These are phyloP conservation scores for Straminergon stramineum DNA, from an alignment of 225 moss, liverwort and hornwort genomes.

Conservation along the genomic window DNA sequence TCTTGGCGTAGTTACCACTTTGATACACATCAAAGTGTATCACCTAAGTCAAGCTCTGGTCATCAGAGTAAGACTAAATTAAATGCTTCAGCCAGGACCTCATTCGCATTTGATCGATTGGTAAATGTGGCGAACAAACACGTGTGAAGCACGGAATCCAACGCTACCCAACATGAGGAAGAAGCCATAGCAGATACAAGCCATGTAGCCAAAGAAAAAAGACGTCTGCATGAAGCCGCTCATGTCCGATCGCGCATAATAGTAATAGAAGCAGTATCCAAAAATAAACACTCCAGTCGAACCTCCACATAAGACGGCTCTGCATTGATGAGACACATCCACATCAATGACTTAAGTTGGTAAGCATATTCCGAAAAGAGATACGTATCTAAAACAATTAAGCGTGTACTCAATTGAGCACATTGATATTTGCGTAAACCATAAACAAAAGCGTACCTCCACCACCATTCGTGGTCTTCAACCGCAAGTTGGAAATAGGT, in stretches of 20 bases:
- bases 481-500: constrained; percentile 99
- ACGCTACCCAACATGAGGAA: constrained; percentile 96
- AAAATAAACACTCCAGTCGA: constrained; percentile 91
- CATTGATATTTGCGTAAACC: neutral
- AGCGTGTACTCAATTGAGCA: neutral
- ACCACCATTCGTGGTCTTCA: constrained; percentile 99
- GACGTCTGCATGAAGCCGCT: constrained; percentile 97
- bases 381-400: neutral
- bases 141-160: constrained; percentile 80
- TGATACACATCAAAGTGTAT: constrained; percentile 12
- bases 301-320: constrained; percentile 86
- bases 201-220: constrained; percentile 97
- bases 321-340: constrained; percentile 14
- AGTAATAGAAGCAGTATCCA: constrained; percentile 96
- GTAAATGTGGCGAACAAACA: constrained; percentile 96
- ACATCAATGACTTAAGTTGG: neutral
- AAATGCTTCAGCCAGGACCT: neutral
- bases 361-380: neutral
- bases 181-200: constrained; percentile 97
- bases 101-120: constrained; percentile 97
- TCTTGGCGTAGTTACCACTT: constrained; percentile 4
- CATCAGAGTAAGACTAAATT: constrained; percentile 10
- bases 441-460: constrained; percentile 51
- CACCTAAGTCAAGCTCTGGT: neutral
- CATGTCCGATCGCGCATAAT: constrained; percentile 83